Evolutionary conservation across 345 rosid genomes (phyloP), one percentile per base, ranked within the genome.

Genomic region (Isatis tinctoria): DNA sequence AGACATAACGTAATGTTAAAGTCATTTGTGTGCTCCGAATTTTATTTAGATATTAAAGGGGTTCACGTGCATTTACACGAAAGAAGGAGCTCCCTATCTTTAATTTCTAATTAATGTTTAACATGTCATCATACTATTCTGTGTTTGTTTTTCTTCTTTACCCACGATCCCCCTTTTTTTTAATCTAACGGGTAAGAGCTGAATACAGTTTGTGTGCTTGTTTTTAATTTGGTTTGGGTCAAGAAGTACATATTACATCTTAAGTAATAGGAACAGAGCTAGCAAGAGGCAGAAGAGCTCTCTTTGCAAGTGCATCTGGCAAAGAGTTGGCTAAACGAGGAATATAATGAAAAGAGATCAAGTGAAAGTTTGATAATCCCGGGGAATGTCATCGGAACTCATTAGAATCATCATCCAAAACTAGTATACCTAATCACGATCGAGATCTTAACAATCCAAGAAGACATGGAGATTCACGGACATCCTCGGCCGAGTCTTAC

Each of bases 1-100:
- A 32, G 33, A 57, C 8, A 32, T 18, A 30, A 8, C 16, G 61
- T 27, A 27, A 57, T 32, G 12, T 57, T 16, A 57, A 57, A 14
- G 32, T 32, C 2, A 26, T 32, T 32, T 32, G 40, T 32, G 4
- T 30, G 3, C 22, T 56, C 39, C 11, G 39, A 56, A 32, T 56
- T n/a, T 30, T 57, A 16, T 57, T 57, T 33, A 58, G 63, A 59
- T 59, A 59, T 59, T 59, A 59, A 59, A 59, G 44, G 63, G 44
- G 27, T 17, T 59, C 63, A 35, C 63, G 63, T 35, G 63, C 44
- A 59, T 35, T 18, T 35, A 18, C 63, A 58, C 41, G 43, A 58
- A 58, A 58, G 63, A 16, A 58, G 35, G 27, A 58, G 43, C 4
- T 58, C 27, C 3, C 7, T 10, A 18, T 16, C 10, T 57, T 30